Percentiles rank a stretch among this genome's conserved stretches.
Conservation (phyloP, 164 flowering plant species). For the Magnolia changhungtana region DNA sequence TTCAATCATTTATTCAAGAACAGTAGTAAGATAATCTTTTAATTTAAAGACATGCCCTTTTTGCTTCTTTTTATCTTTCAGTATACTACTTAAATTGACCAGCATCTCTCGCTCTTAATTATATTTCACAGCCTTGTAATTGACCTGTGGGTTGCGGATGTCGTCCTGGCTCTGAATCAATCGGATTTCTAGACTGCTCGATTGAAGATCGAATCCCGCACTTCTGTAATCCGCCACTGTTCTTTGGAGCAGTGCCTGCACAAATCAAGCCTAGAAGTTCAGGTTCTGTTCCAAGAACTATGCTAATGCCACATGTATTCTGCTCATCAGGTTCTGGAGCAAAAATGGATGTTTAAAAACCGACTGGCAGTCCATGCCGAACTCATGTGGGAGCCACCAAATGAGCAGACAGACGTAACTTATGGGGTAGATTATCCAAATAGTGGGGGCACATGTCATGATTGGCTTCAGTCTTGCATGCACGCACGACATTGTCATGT, state of each 20-base stretch:
- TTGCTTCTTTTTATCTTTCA: too few relatives aligned
- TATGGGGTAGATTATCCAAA: too few relatives aligned
- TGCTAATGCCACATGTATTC: not conserved
- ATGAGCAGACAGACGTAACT: too few relatives aligned
- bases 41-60: too few relatives aligned
- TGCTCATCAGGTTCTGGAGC: not conserved
- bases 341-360: not conserved
- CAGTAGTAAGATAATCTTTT: too few relatives aligned
- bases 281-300: not conserved
- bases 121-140: conserved; percentile 64
- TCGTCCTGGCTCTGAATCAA: conserved; percentile 92
- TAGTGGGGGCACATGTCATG: too few relatives aligned
- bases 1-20: too few relatives aligned
- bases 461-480: too few relatives aligned
- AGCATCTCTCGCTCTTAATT: conserved; percentile 3
- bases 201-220: conserved; percentile 64
- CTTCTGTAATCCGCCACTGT: conserved; percentile 61
- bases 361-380: not conserved
- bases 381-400: too few relatives aligned
- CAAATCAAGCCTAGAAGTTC: not conserved
- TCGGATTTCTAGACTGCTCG: conserved; percentile 95
- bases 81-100: too few relatives aligned
- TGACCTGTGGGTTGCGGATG: conserved; percentile 70
- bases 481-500: too few relatives aligned
- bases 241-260: conserved; percentile 78